A percentile compares a stretch with the other conserved stretches of the same genome.
Evolutionary conservation across 495 filamentous ascomycete genomes (phyloP).

Genomic region (Talaromyces liani): DNA sequence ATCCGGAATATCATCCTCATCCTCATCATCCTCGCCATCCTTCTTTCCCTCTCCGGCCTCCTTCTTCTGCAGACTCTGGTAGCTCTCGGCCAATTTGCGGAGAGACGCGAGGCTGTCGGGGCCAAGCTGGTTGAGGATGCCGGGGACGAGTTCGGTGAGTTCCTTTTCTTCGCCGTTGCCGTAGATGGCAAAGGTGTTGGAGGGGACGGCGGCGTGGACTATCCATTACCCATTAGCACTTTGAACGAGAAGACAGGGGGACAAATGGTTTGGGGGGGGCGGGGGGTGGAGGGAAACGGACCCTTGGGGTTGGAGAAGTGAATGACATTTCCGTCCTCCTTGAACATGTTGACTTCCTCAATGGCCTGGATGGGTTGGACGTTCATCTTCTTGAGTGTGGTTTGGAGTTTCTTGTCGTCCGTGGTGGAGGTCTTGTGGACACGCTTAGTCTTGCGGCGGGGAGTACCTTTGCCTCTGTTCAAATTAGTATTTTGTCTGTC

Average conservation of each 20-base stretch:
- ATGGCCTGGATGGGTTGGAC: slow-evolving; percentile 97
- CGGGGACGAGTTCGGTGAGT: slow-evolving; percentile 96
- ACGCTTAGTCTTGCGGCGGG: slow-evolving; percentile 96
- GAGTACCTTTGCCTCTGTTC: slow-evolving; percentile 91
- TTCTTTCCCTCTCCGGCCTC: slow-evolving; percentile 64
- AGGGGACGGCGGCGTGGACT: slow-evolving; percentile 95
- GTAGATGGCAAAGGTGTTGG: slow-evolving; percentile 99
- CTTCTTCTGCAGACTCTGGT: slow-evolving; percentile 98
- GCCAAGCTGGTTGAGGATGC: slow-evolving; percentile 98
- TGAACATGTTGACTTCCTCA: slow-evolving; percentile 99
- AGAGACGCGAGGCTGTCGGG: slow-evolving; percentile 97
- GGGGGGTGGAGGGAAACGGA: slow-evolving; percentile 43
- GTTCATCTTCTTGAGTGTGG: slow-evolving; percentile 88
- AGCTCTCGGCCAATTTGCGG: slow-evolving; percentile 97
- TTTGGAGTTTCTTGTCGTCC: slow-evolving; percentile 99
- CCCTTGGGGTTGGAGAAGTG: slow-evolving; percentile 97
- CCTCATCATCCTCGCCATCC: slow-evolving; percentile 70
- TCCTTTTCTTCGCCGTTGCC: slow-evolving; percentile 98
- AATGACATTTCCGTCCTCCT: slow-evolving; percentile 98
- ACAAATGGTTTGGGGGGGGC: no score
- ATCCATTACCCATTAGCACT: background rate
- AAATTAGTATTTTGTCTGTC: background rate
- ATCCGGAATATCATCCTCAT: slow-evolving; percentile 87
- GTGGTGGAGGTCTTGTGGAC: slow-evolving; percentile 81
- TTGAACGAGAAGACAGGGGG: no score